phyloP scores from a whole-genome alignment of 225 moss, liverwort and hornwort species.

The Sphagnum tenellum region DNA sequence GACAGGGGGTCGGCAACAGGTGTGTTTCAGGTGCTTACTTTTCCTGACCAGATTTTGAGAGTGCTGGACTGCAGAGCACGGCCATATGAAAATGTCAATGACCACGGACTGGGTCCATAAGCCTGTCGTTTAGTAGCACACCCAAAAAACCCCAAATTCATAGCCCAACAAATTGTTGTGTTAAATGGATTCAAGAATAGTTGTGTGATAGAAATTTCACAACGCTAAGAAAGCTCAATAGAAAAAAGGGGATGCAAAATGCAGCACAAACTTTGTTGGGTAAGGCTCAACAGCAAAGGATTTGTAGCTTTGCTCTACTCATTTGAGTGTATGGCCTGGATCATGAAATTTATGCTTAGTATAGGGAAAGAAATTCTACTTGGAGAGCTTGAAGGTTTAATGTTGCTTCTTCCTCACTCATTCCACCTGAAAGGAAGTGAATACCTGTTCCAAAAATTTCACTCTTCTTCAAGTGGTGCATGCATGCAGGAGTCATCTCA shows the following conservation, averaged over 20 bases:
- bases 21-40: slow-evolving; percentile 28
- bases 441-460: slow-evolving; percentile 40
- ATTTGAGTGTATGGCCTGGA: no score
- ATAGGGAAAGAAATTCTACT: slow-evolving; percentile 16
- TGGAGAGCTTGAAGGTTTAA: slow-evolving; percentile 93
- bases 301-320: no score
- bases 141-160: no score
- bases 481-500: no score
- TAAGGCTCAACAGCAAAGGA: no score
- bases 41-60: slow-evolving; percentile 88
- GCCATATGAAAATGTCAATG: slow-evolving; percentile 91
- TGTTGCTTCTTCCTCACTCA: slow-evolving; percentile 99
- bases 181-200: not conserved
- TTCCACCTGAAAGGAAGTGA: slow-evolving; percentile 95
- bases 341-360: no score
- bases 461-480: no score
- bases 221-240: no score
- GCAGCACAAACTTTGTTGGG: no score
- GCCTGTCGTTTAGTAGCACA: slow-evolving; percentile 21
- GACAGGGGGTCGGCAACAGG: not conserved
- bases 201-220: not conserved
- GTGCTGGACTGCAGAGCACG: slow-evolving; percentile 95
- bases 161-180: no score
- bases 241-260: no score
- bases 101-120: slow-evolving; percentile 91